Percentiles rank a stretch among this genome's conserved stretches.
These are phyloP conservation scores for Thraustochytrium striatum DNA, from an alignment of 352 stramenopile genomes.

Conservation along the genomic window DNA sequence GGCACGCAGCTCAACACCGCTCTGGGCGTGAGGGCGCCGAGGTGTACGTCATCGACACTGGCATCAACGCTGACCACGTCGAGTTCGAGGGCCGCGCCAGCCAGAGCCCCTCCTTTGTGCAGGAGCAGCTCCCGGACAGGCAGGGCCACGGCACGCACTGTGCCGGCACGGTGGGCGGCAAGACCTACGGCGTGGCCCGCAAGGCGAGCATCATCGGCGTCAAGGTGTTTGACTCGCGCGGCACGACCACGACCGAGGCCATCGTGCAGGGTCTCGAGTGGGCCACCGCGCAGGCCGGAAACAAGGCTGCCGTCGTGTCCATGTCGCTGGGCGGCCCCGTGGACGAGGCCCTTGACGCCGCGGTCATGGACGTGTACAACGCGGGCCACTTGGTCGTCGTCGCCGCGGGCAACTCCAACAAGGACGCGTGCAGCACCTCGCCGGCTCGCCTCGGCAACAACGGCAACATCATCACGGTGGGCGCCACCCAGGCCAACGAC, in stretches of 20 bases:
- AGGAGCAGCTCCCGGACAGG: background rate
- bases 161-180: constrained; percentile 43
- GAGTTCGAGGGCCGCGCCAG: constrained; percentile 38
- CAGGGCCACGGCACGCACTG: constrained; percentile 49
- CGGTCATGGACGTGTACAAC: background rate
- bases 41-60: constrained; percentile 49
- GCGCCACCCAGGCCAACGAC: constrained; percentile 5
- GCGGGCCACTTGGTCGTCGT: constrained; percentile 13
- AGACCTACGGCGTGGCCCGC: constrained; percentile 11
- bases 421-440: constrained; percentile 25
- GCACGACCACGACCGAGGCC: background rate
- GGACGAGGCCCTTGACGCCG: background rate
- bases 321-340: background rate
- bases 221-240: constrained; percentile 30
- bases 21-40: constrained; percentile 17
- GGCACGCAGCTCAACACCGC: background rate
- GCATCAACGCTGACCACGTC: constrained; percentile 13
- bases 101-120: background rate
- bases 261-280: constrained; percentile 42
- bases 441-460: background rate
- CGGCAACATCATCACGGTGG: constrained; percentile 17
- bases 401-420: constrained; percentile 24
- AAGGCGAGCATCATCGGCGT: constrained; percentile 46
- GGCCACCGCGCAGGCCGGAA: too few species aligned
- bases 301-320: background rate